phyloP scores from a whole-genome alignment of 2,329 filamentous ascomycete species.

The Epichloe gansuensis region DNA sequence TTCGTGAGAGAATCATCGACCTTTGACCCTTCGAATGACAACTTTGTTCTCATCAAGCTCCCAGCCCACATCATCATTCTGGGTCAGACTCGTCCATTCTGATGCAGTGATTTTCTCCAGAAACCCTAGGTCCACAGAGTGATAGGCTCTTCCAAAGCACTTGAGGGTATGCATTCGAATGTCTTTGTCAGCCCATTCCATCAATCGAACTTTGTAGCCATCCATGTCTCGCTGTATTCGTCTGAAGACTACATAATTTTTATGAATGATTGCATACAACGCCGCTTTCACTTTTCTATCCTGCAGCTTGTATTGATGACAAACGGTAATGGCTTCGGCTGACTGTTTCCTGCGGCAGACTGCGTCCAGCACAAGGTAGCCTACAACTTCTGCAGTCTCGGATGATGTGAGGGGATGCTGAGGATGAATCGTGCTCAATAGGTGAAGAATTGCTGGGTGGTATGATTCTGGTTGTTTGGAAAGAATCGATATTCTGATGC shows the following conservation, averaged over 20 bases:
- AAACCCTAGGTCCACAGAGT: constrained; percentile 56
- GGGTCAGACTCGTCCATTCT: constrained; percentile 59
- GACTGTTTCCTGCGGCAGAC: constrained; percentile 74
- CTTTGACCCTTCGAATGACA: constrained; percentile 54
- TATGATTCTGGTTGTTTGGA: constrained; percentile 79
- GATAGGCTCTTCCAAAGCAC: constrained; percentile 72
- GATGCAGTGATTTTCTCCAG: constrained; percentile 57
- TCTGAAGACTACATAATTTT: constrained; percentile 75
- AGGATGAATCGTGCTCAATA: constrained; percentile 61
- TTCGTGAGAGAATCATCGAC: constrained; percentile 19
- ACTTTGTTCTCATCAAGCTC: constrained; percentile 60
- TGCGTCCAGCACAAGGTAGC: constrained; percentile 75
- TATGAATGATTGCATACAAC: constrained; percentile 59
- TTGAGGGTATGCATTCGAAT: constrained; percentile 70
- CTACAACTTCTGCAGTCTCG: constrained; percentile 67
- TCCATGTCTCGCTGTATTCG: constrained; percentile 60
- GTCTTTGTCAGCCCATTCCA: constrained; percentile 70
- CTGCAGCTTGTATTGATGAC: constrained; percentile 45
- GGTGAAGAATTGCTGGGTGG: constrained; percentile 70
- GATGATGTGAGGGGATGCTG: constrained; percentile 54
- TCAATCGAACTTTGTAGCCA: constrained; percentile 64
- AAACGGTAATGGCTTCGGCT: constrained; percentile 57
- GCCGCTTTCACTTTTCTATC: constrained; percentile 59
- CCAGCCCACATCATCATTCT: constrained; percentile 72
- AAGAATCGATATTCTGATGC: constrained; percentile 72